These are phyloP conservation scores for Sideroxylon spinosum DNA, from an alignment of 179 eudicot genomes.

Conservation along the genomic window DNA sequence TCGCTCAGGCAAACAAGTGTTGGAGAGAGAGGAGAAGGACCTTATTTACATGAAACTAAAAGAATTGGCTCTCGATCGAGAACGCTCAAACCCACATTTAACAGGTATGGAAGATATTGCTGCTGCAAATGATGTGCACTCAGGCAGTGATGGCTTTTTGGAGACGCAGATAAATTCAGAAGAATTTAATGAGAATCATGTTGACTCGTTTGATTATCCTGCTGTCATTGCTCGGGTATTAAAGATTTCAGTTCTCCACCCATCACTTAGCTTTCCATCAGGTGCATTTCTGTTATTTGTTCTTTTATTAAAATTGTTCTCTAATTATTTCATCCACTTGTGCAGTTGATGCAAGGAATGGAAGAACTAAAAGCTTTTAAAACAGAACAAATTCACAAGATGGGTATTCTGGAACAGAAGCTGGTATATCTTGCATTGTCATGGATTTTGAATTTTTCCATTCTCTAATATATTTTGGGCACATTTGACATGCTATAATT, in stretches of 20 bases:
- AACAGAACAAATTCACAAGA: constrained; percentile 33
- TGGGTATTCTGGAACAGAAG: constrained; percentile 39
- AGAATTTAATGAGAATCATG: constrained; percentile 28
- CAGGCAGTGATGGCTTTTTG: constrained; percentile 17
- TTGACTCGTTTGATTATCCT: constrained; percentile 29
- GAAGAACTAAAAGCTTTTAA: constrained; percentile 46
- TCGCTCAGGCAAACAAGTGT: constrained; percentile 21
- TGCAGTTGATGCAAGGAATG: constrained; percentile 49
- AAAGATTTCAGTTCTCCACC: background rate
- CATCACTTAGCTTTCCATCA: background rate
- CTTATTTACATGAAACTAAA: constrained; percentile 41
- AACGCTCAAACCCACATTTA: constrained; percentile 18
- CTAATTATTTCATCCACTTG: constrained; percentile 1
- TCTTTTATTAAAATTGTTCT: background rate
- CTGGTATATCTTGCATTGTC: constrained; percentile 39
- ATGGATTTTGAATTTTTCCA: constrained; percentile 8
- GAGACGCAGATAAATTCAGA: constrained; percentile 24
- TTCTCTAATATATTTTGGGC: no score
- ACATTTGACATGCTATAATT: no score
- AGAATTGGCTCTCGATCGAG: constrained; percentile 36
- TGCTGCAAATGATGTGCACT: constrained; percentile 21
- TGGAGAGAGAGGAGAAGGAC: constrained; percentile 28
- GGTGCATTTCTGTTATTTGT: constrained; percentile 3
- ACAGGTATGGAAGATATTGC: constrained; percentile 23
- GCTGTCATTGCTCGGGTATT: constrained; percentile 48